Percentiles rank a stretch among this genome's conserved stretches.
Conservation (phyloP, 345 rosid species). For the Salix brachista region DNA sequence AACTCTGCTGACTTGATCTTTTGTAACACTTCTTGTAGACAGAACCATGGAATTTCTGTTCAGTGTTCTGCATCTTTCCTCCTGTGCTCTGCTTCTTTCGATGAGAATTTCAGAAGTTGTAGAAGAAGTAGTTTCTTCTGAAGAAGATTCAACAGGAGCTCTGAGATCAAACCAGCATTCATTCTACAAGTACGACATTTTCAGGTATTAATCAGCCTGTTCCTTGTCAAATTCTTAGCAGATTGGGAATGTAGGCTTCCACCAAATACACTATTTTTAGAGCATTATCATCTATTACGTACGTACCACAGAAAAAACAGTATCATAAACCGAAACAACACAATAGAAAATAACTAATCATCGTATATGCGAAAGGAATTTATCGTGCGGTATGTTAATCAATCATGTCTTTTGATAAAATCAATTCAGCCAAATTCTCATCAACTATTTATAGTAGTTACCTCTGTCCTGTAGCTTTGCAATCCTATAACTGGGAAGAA, state of each 20-base stretch:
- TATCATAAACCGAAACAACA: not conserved
- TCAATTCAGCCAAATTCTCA: not conserved
- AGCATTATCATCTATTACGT: not conserved
- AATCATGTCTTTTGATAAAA: not conserved
- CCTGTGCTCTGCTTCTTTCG: conserved; percentile 16
- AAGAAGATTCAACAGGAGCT: not conserved
- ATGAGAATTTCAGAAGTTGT: conserved; percentile 1
- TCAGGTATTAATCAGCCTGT: not conserved
- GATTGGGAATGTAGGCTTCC: not conserved
- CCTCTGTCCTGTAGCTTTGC: conserved; percentile 25
- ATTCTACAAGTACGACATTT: conserved; percentile 15
- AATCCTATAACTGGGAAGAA: conserved; percentile 24
- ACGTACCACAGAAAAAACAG: not conserved
- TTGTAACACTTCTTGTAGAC: conserved; percentile 15
- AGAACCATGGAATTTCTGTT: conserved; percentile 19
- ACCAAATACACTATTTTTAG: not conserved
- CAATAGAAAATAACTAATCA: not conserved
- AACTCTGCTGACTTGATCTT: conserved; percentile 5
- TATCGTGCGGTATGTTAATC: not conserved
- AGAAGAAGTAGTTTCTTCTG: not conserved
- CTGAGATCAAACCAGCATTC: conserved; percentile 29
- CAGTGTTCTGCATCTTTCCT: conserved; percentile 13
- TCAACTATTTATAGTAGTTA: not conserved
- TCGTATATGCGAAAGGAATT: not conserved
- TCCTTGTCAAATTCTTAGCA: not conserved